Conservation (phyloP, 2,329 filamentous ascomycete genomes). For the Claviceps arundinis region DNA sequence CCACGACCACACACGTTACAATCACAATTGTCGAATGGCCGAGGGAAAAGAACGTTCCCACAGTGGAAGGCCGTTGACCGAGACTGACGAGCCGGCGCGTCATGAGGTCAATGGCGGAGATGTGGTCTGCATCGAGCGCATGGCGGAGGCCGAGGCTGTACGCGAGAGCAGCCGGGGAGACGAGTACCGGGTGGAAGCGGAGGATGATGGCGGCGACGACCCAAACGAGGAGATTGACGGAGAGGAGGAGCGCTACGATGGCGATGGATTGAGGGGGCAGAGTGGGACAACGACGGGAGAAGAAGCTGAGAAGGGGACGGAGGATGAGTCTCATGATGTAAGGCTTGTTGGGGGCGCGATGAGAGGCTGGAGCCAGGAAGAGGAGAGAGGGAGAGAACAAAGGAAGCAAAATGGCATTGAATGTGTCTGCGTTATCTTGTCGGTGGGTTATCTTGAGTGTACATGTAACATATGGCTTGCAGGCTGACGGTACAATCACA, state of each 20-base stretch:
- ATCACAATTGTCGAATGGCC: constrained; percentile 91
- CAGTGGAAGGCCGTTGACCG: constrained; percentile 75
- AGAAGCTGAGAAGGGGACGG: background rate
- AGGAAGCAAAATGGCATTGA: no score
- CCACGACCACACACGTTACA: constrained; percentile 80
- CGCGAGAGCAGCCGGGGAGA: constrained; percentile 69
- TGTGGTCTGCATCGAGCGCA: constrained; percentile 94
- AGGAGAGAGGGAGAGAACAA: no score
- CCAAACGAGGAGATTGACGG: constrained; percentile 43
- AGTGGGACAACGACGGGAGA: constrained; percentile 5
- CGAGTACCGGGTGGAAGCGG: constrained; percentile 43
- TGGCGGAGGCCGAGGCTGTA: constrained; percentile 85
- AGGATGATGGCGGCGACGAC: constrained; percentile 38
- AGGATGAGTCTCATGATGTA: background rate
- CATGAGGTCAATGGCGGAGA: constrained; percentile 80
- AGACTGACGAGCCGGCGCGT: constrained; percentile 77
- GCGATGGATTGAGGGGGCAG: constrained; percentile 23
- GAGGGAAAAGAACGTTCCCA: constrained; percentile 87
- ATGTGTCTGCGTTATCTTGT: no score
- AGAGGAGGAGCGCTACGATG: constrained; percentile 37
- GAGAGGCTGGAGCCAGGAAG: no score
- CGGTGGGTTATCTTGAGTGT: no score
- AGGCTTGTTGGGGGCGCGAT: background rate
- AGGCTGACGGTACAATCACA: no score
- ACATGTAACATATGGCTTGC: no score